A percentile compares a stretch with the other conserved stretches of the same genome.
Conservation (phyloP, 257 asterid species). For the Gentiana dahurica region DNA sequence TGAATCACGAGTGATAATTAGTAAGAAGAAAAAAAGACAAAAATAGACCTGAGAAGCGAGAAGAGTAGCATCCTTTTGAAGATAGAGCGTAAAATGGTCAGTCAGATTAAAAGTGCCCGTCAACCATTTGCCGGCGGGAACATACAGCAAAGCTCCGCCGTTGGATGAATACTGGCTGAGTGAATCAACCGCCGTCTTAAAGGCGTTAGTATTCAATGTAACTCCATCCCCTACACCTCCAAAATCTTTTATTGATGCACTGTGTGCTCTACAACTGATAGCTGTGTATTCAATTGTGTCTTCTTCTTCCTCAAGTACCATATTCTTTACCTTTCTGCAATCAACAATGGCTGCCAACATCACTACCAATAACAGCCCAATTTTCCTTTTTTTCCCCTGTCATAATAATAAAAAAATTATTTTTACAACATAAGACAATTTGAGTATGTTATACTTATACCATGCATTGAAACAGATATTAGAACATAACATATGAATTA, state of each 20-base stretch:
- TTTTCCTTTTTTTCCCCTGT: conserved; percentile 17
- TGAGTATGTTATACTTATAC: too few relatives aligned
- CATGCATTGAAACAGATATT: too few relatives aligned
- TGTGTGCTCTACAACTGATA: conserved; percentile 67
- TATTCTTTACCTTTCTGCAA: conserved; percentile 28
- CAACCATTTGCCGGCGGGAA: conserved; percentile 86
- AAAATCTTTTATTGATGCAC: conserved; percentile 64
- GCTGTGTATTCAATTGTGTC: conserved; percentile 61
- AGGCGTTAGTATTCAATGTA: conserved; percentile 67
- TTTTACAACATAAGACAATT: too few relatives aligned
- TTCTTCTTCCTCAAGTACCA: conserved; percentile 15
- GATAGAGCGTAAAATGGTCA: conserved; percentile 83
- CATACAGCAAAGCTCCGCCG: conserved; percentile 68
- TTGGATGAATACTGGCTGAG: conserved; percentile 39
- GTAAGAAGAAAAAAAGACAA: too few relatives aligned
- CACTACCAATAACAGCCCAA: conserved; percentile 15
- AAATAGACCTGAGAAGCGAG: conserved; percentile 76
- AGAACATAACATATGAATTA: too few relatives aligned
- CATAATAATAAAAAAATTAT: not conserved
- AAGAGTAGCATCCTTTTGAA: conserved; percentile 63
- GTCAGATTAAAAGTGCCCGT: conserved; percentile 85
- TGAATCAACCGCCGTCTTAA: conserved; percentile 45
- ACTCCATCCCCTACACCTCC: conserved; percentile 87
- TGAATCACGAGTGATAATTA: too few relatives aligned
- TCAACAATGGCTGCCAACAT: conserved; percentile 24